Conservation (phyloP, 148 eudicot genomes). For the Nepenthes mirabilis region DNA sequence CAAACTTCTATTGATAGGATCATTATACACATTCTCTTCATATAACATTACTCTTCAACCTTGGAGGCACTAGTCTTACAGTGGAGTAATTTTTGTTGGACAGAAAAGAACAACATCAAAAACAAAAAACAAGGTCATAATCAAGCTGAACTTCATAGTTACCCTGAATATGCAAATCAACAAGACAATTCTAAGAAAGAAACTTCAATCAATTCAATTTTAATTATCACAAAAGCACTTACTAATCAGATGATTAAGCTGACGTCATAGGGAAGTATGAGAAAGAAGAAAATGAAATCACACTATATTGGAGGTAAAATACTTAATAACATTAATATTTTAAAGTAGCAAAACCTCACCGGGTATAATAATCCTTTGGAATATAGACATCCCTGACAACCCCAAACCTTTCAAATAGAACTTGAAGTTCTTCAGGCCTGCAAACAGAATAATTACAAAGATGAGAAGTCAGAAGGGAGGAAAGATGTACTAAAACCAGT, state of each 20-base stretch:
- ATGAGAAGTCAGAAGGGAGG: neutral
- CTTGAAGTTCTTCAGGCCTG: slow-evolving; percentile 73
- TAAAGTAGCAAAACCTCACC: slow-evolving; percentile 56
- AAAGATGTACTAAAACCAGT: neutral
- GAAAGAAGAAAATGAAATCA: too few species aligned
- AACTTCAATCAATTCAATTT: too few species aligned
- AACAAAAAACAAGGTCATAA: too few species aligned
- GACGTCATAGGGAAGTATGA: too few species aligned
- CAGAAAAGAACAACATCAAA: too few species aligned
- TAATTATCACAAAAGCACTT: too few species aligned
- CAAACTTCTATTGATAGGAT: slow-evolving; percentile 49
- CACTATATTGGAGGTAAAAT: too few species aligned
- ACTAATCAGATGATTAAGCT: too few species aligned
- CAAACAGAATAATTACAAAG: slow-evolving; percentile 3
- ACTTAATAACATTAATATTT: too few species aligned
- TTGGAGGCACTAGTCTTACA: slow-evolving; percentile 10
- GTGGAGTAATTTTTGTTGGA: too few species aligned
- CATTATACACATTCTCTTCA: slow-evolving; percentile 29
- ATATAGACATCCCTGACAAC: slow-evolving; percentile 67
- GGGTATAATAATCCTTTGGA: slow-evolving; percentile 63
- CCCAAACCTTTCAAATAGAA: slow-evolving; percentile 70
- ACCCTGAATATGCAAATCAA: neutral
- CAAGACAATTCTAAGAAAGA: slow-evolving; percentile 1
- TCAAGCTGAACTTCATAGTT: too few species aligned
- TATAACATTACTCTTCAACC: slow-evolving; percentile 35